Percentiles rank a stretch among this genome's conserved stretches.
phyloP scores from a whole-genome alignment of 2,329 filamentous ascomycete species.

The Cryphonectria radicalis region DNA sequence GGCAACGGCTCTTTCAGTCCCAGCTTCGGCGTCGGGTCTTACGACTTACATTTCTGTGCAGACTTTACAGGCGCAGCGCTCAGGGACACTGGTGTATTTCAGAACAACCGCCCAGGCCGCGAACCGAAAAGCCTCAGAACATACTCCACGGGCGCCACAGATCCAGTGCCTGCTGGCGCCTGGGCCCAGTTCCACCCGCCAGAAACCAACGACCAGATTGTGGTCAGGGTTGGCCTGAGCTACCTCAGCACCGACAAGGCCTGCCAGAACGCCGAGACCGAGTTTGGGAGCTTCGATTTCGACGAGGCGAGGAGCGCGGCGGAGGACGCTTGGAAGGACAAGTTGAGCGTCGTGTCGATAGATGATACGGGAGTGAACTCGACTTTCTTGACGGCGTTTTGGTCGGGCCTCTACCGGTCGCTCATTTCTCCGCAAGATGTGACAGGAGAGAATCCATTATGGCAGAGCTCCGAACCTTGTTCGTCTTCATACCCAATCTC shows the following conservation, averaged over 20 bases:
- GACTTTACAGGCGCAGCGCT: slow-evolving; percentile 51
- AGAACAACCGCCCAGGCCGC: slow-evolving; percentile 53
- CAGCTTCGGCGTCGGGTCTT: slow-evolving; percentile 56
- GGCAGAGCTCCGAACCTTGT: slow-evolving; percentile 64
- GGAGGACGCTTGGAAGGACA: slow-evolving; percentile 64
- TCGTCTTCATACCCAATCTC: background rate
- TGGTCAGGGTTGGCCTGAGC: slow-evolving; percentile 24
- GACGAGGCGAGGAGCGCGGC: slow-evolving; percentile 57
- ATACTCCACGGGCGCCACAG: slow-evolving; percentile 27
- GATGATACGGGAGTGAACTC: slow-evolving; percentile 26
- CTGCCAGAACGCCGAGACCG: slow-evolving; percentile 25
- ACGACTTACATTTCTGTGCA: slow-evolving; percentile 54
- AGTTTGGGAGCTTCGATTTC: slow-evolving; percentile 68
- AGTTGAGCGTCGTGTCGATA: slow-evolving; percentile 59
- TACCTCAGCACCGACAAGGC: slow-evolving; percentile 24
- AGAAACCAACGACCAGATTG: slow-evolving; percentile 24
- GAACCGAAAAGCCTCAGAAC: slow-evolving; percentile 38
- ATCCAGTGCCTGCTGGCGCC: slow-evolving; percentile 29
- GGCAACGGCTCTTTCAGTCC: slow-evolving; percentile 55
- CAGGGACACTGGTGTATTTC: slow-evolving; percentile 55
- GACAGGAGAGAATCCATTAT: slow-evolving; percentile 70
- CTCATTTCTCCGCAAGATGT: slow-evolving; percentile 77
- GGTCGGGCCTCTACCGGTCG: slow-evolving; percentile 67
- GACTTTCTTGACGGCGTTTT: slow-evolving; percentile 24
- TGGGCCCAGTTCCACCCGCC: slow-evolving; percentile 31